These are phyloP conservation scores for Paramecium sonneborni DNA, from an alignment of 73 alveolate genomes.

Conservation along the genomic window DNA sequence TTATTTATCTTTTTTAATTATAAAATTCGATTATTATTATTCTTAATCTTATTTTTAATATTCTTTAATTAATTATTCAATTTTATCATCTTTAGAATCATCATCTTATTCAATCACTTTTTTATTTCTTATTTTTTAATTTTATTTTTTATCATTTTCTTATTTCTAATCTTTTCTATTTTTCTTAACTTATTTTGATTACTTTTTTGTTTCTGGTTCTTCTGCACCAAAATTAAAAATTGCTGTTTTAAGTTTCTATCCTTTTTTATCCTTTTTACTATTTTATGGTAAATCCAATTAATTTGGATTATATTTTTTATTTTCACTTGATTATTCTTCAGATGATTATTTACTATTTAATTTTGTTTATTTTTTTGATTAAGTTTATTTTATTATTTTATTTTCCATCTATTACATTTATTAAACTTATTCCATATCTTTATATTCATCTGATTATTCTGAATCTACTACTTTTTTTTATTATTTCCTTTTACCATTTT, in stretches of 20 bases:
- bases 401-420: neutral
- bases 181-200: neutral
- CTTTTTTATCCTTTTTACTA: neutral
- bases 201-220: neutral
- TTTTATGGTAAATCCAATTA: neutral
- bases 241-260: neutral
- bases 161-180: neutral
- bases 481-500: neutral
- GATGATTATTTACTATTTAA: neutral
- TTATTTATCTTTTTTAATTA: neutral
- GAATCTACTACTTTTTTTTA: neutral
- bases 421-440: neutral
- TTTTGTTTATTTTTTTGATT: neutral
- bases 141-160: neutral
- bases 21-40: neutral
- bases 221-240: neutral
- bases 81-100: neutral
- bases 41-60: neutral
- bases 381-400: neutral
- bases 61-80: neutral
- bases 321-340: neutral
- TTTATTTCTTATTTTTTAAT: neutral
- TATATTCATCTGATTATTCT: neutral
- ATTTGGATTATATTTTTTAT: neutral
- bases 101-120: neutral